Evolutionary conservation across 169 alveolate genomes (phyloP).

Genomic region (Eimeria maxima): DNA sequence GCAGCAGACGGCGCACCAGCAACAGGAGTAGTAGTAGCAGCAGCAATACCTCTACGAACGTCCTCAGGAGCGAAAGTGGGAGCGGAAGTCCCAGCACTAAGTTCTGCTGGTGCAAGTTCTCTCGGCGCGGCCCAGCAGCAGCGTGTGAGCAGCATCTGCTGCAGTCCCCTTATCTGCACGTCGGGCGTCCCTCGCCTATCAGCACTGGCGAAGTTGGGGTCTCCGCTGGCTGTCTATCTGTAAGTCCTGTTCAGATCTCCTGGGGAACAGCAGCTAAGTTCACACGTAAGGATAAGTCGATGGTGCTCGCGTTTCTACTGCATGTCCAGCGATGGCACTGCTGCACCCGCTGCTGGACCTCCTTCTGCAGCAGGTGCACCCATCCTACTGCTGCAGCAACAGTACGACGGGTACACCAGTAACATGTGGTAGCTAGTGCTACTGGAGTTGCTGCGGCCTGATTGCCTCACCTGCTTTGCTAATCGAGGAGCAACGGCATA

Average conservation of each 20-base stretch:
- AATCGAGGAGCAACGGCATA: too few species aligned
- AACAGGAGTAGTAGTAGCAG: not conserved
- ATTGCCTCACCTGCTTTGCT: too few species aligned
- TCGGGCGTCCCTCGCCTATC: not conserved
- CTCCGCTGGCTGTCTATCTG: conserved; percentile 33
- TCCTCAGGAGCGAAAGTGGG: not conserved
- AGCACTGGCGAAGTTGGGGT: not conserved
- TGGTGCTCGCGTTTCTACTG: not conserved
- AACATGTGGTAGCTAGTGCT: not conserved
- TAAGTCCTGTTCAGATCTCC: not conserved
- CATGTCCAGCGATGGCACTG: not conserved
- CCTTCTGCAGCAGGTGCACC: conserved; percentile 14
- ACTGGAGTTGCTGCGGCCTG: not conserved
- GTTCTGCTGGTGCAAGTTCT: conserved; percentile 7
- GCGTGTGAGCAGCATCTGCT: not conserved
- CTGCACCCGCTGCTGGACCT: conserved; percentile 16
- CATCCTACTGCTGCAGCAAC: not conserved
- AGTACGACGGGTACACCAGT: too few species aligned
- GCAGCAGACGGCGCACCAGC: not conserved
- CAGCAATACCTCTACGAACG: conserved; percentile 13
- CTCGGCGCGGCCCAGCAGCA: conserved; percentile 3
- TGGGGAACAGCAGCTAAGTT: not conserved
- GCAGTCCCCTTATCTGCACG: conserved; percentile 4
- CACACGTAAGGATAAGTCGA: not conserved
- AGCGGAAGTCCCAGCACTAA: not conserved